A percentile compares a stretch with the other conserved stretches of the same genome.
Evolutionary conservation across 129 eudicot species (phyloP).

Genomic region (Artemisia argyi): DNA sequence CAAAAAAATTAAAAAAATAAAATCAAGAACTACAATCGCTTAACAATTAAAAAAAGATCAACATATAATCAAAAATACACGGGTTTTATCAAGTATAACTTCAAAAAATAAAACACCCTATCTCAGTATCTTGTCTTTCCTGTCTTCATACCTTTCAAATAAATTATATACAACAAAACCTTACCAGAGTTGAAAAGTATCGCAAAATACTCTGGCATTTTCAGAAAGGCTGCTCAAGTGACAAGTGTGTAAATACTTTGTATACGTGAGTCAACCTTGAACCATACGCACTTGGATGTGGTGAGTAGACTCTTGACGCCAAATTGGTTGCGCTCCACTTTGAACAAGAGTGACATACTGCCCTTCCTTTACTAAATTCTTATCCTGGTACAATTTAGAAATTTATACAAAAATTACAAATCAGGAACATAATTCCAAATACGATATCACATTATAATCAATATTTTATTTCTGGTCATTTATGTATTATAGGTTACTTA

Average conservation of each 20-base stretch:
- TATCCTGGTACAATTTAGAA: conserved; percentile 38
- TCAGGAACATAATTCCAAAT: background rate
- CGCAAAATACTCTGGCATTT: conserved; percentile 11
- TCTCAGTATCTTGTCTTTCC: background rate
- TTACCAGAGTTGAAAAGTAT: conserved; percentile 7
- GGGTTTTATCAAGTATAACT: background rate
- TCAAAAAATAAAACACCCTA: background rate
- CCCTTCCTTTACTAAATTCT: conserved; percentile 71
- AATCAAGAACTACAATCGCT: background rate
- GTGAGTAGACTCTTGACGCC: conserved; percentile 90
- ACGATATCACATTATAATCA: background rate
- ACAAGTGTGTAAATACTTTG: background rate
- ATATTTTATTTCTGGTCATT: background rate
- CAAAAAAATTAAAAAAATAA: too few species aligned
- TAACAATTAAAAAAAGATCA: background rate
- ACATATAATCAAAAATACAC: background rate
- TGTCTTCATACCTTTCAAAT: conserved; percentile 6
- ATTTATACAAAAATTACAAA: background rate
- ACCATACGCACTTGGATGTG: conserved; percentile 95
- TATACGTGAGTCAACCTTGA: conserved; percentile 41
- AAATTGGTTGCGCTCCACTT: conserved; percentile 97
- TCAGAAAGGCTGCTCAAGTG: background rate
- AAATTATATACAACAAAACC: conserved; percentile 19
- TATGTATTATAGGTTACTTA: background rate
- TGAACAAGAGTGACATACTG: conserved; percentile 94